Evolutionary conservation across 352 stramenopile species (phyloP).

Genomic region (Phytophthora aleatoria): DNA sequence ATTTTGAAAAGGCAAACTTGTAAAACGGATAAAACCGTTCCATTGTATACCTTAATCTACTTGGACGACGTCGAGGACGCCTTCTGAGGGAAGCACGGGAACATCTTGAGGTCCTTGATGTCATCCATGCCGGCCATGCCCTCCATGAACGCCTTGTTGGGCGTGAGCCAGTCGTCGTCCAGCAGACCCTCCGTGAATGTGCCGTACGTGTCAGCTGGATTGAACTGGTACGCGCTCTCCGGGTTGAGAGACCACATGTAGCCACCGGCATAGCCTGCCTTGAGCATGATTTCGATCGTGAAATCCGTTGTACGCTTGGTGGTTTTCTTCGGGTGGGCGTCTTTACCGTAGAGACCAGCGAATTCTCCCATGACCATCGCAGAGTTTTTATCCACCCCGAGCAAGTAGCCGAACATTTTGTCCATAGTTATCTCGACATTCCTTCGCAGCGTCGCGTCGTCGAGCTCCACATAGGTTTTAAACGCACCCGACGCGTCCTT

Average conservation of each 20-base stretch:
- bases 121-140: conserved; percentile 54
- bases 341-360: conserved; percentile 58
- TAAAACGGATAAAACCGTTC: too few relatives aligned
- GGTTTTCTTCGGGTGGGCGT: conserved; percentile 50
- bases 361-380: conserved; percentile 72
- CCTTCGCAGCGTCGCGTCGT: conserved; percentile 46
- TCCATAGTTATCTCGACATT: conserved; percentile 65
- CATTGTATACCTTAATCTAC: not conserved
- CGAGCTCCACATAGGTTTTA: conserved; percentile 45
- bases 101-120: conserved; percentile 58
- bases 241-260: conserved; percentile 84
- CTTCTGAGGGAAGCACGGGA: conserved; percentile 57
- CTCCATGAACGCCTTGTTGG: conserved; percentile 64
- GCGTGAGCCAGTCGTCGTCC: conserved; percentile 73
- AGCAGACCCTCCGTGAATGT: conserved; percentile 67
- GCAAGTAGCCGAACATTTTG: conserved; percentile 68
- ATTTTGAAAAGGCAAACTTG: too few relatives aligned
- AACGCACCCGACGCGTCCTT: conserved; percentile 21
- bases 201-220: conserved; percentile 61
- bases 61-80: conserved; percentile 23
- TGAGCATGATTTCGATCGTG: conserved; percentile 63
- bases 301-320: conserved; percentile 69
- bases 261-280: conserved; percentile 51
- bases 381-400: conserved; percentile 25
- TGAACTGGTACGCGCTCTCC: conserved; percentile 73